Evolutionary conservation across 2,329 filamentous ascomycete genomes (phyloP).

Genomic region (Spiromastix sp.): DNA sequence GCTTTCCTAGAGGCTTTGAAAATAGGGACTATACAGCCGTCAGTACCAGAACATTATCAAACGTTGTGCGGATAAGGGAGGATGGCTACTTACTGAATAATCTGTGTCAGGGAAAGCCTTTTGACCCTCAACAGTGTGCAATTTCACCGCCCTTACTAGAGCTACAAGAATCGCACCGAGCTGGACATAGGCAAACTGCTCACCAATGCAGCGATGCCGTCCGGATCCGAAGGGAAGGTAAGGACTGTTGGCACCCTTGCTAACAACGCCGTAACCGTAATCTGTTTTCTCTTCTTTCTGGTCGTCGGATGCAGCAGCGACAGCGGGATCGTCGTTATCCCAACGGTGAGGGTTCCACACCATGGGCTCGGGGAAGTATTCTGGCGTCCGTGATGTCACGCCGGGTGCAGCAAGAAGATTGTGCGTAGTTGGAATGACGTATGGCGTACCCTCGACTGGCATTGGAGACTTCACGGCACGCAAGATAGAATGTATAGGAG

Average conservation of each 20-base stretch:
- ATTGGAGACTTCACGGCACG: conserved; percentile 85
- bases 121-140: conserved; percentile 59
- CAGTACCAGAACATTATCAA: conserved; percentile 5
- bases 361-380: conserved; percentile 72
- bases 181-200: conserved; percentile 92
- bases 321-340: conserved; percentile 55
- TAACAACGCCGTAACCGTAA: conserved; percentile 87
- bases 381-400: conserved; percentile 59
- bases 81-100: conserved; percentile 36
- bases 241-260: conserved; percentile 78
- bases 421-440: conserved; percentile 70
- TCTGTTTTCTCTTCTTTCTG: conserved; percentile 68
- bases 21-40: conserved; percentile 46
- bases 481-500: conserved; percentile 91
- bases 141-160: conserved; percentile 68
- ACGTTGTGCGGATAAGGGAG: not conserved
- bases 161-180: conserved; percentile 74
- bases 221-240: conserved; percentile 93
- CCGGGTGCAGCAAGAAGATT: conserved; percentile 76
- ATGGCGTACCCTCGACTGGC: conserved; percentile 71
- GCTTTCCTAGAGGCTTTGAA: conserved; percentile 61
- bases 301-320: conserved; percentile 36
- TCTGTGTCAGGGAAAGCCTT: conserved; percentile 39
- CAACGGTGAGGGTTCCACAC: conserved; percentile 88
- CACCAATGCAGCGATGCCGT: conserved; percentile 87